phyloP scores from a whole-genome alignment of 371 early-diverging fungal genomes.

The Apophysomyces elegans region DNA sequence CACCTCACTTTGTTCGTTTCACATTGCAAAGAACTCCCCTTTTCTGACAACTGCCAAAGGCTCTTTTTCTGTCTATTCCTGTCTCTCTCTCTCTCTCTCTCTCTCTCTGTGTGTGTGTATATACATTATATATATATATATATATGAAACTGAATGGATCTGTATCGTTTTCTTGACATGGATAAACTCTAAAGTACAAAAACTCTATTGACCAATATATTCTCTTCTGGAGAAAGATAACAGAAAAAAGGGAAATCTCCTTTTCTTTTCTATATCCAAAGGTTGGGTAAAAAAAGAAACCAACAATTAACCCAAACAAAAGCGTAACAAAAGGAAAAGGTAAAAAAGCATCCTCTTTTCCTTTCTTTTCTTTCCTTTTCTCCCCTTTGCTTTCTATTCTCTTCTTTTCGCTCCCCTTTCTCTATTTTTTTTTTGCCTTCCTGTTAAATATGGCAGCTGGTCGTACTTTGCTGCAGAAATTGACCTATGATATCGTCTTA shows the following conservation, averaged over 20 bases:
- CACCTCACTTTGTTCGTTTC: not conserved
- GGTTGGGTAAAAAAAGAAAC: not conserved
- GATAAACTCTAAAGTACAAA: not conserved
- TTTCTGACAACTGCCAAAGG: no score
- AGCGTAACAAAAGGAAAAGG: not conserved
- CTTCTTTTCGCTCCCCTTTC: slow-evolving; percentile 2
- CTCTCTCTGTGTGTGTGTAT: no score
- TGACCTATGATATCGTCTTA: slow-evolving; percentile 54
- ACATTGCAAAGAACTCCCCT: no score
- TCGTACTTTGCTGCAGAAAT: not conserved
- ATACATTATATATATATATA: no score
- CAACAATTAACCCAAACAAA: not conserved
- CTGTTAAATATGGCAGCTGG: not conserved
- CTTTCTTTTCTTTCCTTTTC: not conserved
- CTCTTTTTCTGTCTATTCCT: not conserved
- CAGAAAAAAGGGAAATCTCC: not conserved
- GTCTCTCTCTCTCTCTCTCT: no score
- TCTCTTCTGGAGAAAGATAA: not conserved
- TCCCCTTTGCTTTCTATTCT: slow-evolving; percentile 9
- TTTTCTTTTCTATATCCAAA: not conserved
- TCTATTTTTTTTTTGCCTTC: slow-evolving; percentile 1
- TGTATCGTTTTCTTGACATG: not conserved
- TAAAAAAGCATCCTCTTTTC: not conserved
- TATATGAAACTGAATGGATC: no score
- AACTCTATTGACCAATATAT: not conserved